Conservation (phyloP, 1,284 basidiomycete species). For the Tranzscheliella williamsii region DNA sequence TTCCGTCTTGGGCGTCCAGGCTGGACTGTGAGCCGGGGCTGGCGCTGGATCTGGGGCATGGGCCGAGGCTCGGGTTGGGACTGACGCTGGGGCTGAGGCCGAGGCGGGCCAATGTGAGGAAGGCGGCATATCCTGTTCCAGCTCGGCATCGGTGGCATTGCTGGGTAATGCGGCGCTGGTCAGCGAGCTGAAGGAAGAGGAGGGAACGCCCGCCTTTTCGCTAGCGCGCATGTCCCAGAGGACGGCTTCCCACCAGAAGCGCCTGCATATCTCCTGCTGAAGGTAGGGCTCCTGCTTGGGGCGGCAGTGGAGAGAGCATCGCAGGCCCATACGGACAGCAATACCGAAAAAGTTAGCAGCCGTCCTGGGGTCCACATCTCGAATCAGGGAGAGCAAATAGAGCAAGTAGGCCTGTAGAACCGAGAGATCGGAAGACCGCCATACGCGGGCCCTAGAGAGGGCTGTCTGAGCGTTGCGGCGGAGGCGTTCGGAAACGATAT, state of each 20-base stretch:
- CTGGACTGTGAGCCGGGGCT: too few relatives aligned
- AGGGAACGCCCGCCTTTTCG: slow-evolving; percentile 9
- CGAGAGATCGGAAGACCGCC: slow-evolving; percentile 2
- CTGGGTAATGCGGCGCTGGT: too few relatives aligned
- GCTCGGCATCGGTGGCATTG: slow-evolving; percentile 4
- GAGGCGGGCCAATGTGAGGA: too few relatives aligned
- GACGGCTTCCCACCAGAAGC: slow-evolving; percentile 12
- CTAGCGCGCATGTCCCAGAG: slow-evolving; percentile 7
- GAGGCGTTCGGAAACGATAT: neutral
- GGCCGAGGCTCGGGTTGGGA: too few relatives aligned
- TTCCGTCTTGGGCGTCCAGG: too few relatives aligned
- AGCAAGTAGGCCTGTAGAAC: slow-evolving; percentile 9
- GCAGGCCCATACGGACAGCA: slow-evolving; percentile 3
- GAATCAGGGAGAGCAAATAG: slow-evolving; percentile 4
- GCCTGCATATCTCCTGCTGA: slow-evolving; percentile 2
- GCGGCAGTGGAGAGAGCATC: neutral
- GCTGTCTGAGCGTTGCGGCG: slow-evolving; percentile 8
- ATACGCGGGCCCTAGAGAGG: slow-evolving; percentile 2
- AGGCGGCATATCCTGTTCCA: neutral
- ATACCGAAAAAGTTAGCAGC: slow-evolving; percentile 1
- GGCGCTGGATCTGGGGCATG: too few relatives aligned
- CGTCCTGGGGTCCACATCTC: slow-evolving; percentile 7
- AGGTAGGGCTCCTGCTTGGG: neutral
- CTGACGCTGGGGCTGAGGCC: too few relatives aligned
- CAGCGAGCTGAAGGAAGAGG: neutral